Conservation (phyloP, 768 basidiomycete genomes). For the Artomyces pyxidatus region DNA sequence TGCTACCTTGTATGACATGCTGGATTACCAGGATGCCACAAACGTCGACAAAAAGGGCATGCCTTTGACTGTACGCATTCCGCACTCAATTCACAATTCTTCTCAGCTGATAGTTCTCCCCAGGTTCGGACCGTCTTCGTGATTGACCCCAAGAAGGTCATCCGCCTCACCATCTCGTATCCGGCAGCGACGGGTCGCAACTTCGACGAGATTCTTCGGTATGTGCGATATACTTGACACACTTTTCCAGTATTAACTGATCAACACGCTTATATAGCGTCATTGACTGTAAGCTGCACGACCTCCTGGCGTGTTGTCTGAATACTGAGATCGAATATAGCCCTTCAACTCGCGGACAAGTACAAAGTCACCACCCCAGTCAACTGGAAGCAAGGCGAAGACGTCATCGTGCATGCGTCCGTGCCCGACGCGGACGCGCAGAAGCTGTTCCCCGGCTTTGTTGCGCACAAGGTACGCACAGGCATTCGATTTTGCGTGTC, state of each 20-base stretch:
- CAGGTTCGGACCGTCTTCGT: constrained; percentile 95
- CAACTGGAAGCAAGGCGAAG: constrained; percentile 91
- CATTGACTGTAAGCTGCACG: constrained; percentile 51
- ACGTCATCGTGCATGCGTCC: constrained; percentile 86
- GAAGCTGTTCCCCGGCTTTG: constrained; percentile 80
- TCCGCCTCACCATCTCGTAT: constrained; percentile 85
- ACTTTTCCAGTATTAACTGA: too few relatives aligned
- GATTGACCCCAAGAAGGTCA: constrained; percentile 94
- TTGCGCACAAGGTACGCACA: constrained; percentile 64
- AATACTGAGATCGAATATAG: constrained; percentile 29
- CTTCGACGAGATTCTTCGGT: constrained; percentile 69
- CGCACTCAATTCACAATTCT: neutral
- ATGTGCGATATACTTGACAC: too few relatives aligned
- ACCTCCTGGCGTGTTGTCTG: neutral
- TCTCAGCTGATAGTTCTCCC: neutral
- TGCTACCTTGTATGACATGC: constrained; percentile 88
- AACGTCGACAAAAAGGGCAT: constrained; percentile 82
- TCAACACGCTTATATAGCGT: constrained; percentile 34
- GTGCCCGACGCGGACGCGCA: constrained; percentile 87
- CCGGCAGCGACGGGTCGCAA: constrained; percentile 95
- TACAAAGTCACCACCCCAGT: constrained; percentile 82
- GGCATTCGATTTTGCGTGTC: neutral
- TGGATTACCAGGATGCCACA: constrained; percentile 90
- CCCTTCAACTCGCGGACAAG: constrained; percentile 88
- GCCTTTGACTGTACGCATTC: constrained; percentile 70